Base-by-base conservation (phyloP, 2,329 filamentous ascomycete genomes). In the Diaporthe citrichinensis region DNA sequence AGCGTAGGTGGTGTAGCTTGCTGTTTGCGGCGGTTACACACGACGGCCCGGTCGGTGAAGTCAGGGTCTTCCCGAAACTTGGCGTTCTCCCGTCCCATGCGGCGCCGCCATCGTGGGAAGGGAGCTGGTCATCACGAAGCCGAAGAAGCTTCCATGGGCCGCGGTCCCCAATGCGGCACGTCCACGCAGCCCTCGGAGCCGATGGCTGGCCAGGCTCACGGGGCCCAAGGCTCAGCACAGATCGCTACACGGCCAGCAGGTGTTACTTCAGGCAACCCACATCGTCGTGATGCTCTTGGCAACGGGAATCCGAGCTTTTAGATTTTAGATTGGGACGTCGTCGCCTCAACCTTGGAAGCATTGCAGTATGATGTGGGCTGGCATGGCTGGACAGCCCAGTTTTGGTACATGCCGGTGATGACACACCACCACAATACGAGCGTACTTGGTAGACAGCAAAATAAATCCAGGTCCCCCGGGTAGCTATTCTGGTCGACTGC, bases 41-140 rank as follows among this genome's bases (percentile, higher is more conserved):
- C 31, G 12, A 72, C 73, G 67, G 71, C 28, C 68, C 58, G 68
- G 69, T 39, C 58, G 53, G 58, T 68, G 68, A 75, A 59, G 49
- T 55, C 71, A 67, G 57, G 71, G 59, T 55, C 41, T 67, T 49
- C 41, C 62, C 49, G 58, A 74, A 41, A 39, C 61, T 74, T 46
- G 72, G 65, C 65, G 49, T 28, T 49, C 65, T 55, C 46, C 65
- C 65, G 65, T 55, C n/a, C n/a, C 58, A 55, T 20, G 58, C 57
- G 49, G 58, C 36, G 44, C 44, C 34, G 46, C 71, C 71, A 59
- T 53, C 59, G 49, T 51, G 8, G 12, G 36, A 49, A 65, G 46
- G 61, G 25, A 68, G 59, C 58, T 73, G 58, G 31, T 36, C 62
- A 59, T 68, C 46, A 36, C 44, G 44, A 68, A 36, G 46, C 46